Conservation (phyloP, 140 eudicot species). For the Ambrosia hybrid region DNA sequence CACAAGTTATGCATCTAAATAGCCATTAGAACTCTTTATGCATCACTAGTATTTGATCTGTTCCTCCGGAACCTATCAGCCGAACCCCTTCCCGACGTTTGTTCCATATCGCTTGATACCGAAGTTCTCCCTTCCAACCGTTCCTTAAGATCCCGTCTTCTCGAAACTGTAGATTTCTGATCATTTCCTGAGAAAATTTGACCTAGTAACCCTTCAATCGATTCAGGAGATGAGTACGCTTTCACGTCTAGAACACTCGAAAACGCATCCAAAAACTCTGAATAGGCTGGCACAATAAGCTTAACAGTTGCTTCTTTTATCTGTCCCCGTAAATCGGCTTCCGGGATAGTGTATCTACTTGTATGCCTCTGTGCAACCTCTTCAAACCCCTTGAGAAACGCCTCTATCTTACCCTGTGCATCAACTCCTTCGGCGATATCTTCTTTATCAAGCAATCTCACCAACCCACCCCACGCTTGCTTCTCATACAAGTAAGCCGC, state of each 20-base stretch:
- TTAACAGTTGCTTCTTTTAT: constrained; percentile 62
- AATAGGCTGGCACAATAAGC: constrained; percentile 65
- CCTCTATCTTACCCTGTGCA: constrained; percentile 55
- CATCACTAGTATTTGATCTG: constrained; percentile 39
- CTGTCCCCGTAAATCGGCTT: constrained; percentile 66
- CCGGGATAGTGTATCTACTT: constrained; percentile 48
- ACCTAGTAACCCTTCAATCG: constrained; percentile 42
- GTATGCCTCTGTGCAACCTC: constrained; percentile 57
- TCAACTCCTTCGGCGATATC: constrained; percentile 34
- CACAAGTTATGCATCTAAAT: constrained; percentile 4
- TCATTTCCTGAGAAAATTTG: constrained; percentile 43
- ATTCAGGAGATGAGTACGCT: constrained; percentile 44
- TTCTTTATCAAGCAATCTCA: constrained; percentile 56
- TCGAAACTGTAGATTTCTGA: constrained; percentile 17
- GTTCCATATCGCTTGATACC: constrained; percentile 38
- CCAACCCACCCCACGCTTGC: constrained; percentile 78
- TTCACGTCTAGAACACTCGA: constrained; percentile 38
- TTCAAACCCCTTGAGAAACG: constrained; percentile 57
- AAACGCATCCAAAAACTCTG: constrained; percentile 43
- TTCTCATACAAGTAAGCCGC: constrained; percentile 80
- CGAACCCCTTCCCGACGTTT: constrained; percentile 24
- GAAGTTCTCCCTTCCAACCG: constrained; percentile 42
- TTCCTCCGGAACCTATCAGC: constrained; percentile 31
- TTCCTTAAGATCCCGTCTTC: constrained; percentile 37
- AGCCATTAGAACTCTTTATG: constrained; percentile 19